Evolutionary conservation across 202 grass and related monocot species (phyloP), one percentile per base, ranked within the genome.

Genomic region (Cymbopogon flexuosus): DNA sequence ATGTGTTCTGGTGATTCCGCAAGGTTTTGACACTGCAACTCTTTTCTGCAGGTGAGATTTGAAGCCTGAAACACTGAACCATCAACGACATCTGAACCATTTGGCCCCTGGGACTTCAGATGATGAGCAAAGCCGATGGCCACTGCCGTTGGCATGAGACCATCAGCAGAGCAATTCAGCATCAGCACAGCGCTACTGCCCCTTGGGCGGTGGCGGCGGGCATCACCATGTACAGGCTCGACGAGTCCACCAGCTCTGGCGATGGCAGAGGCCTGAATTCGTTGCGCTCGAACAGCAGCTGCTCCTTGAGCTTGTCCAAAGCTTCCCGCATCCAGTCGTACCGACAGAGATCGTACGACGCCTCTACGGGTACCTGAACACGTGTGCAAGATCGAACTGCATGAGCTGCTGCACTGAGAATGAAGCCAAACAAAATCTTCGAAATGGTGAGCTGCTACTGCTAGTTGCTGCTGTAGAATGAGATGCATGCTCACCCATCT

Each of bases 291-390:
- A 76, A 84, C 63, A 58, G 34, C 31, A 84, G 76, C 54, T 84
- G 86, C 54, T 88, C 70, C 78, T 84, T 79, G 43, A 96, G 84
- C 49, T 60, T 83, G 59, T 90, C 39, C 22, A 96, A 80, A 3
- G 85, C 87, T 79, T 96, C 85, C 6, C 85, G 76, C 87, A 96
- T 96, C 93, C 93, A 96, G 57, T 90, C 83, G 1, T 96, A 96
- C 52, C 90, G 87, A 35, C 87, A 95, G 10, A 90, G 65, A 6
- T 71, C 16, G 2, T 84, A 85, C 13, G 90, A 85, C 24, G 88
- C 85, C 45, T 40, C 42, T 0, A 78, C 35, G 15, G 87, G 67
- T 41, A 95, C 87, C 93, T 95, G 70, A 19, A 68, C 79, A 18
- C 40, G 52, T 33, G 63, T 39, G 73, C 39, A 78, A 77, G 49